Conservation (phyloP, 208 protist species). For the Novymonas esmeraldas region DNA sequence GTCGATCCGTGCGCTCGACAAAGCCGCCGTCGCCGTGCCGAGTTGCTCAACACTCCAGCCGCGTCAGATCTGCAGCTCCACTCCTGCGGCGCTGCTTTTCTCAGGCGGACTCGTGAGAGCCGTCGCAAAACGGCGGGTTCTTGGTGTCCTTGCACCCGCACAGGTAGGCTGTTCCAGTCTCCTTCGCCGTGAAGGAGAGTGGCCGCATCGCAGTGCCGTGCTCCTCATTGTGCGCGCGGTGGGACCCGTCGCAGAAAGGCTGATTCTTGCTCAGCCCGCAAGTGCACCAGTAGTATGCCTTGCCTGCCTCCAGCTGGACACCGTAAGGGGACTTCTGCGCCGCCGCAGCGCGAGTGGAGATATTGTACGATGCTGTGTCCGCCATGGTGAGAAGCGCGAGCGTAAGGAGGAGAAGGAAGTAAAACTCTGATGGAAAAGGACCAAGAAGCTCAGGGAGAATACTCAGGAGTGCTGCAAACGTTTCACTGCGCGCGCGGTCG, state of each 20-base stretch:
- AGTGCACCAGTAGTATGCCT: background rate
- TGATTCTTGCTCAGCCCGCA: background rate
- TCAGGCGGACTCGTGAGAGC: background rate
- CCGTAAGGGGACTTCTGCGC: background rate
- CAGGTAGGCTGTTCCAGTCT: background rate
- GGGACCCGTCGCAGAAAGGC: background rate
- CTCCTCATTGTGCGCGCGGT: background rate
- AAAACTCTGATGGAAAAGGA: background rate
- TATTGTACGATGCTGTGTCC: background rate
- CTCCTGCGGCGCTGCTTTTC: background rate
- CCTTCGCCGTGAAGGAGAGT: background rate
- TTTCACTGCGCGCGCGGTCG: too few relatives aligned
- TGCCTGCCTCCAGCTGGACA: background rate
- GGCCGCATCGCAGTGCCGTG: background rate
- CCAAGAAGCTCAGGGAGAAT: background rate
- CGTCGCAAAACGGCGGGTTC: constrained; percentile 1
- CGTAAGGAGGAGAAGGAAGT: background rate
- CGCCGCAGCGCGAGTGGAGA: background rate
- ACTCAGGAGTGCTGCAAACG: background rate
- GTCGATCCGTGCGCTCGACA: too few relatives aligned
- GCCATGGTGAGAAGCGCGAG: background rate
- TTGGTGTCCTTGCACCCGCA: background rate
- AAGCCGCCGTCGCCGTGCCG: too few relatives aligned
- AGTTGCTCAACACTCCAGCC: too few relatives aligned
- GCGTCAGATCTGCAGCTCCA: too few relatives aligned